phyloP scores from a whole-genome alignment of 352 stramenopile genomes.

The Phytophthora cryptogea region DNA sequence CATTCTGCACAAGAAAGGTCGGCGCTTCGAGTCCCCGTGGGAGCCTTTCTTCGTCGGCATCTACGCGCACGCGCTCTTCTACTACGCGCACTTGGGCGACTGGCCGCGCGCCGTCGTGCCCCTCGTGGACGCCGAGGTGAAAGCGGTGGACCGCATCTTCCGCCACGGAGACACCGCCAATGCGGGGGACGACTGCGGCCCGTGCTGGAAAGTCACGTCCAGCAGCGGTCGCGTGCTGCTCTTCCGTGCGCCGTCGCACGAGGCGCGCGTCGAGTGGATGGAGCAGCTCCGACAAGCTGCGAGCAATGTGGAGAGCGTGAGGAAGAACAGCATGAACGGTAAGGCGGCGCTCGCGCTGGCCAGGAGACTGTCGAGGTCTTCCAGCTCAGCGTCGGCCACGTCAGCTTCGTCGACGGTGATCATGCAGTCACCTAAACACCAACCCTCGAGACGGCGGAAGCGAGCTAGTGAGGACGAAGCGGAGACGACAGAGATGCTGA shows the following conservation, averaged over 20 bases:
- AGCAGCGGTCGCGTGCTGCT: conserved; percentile 57
- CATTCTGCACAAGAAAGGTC: conserved; percentile 64
- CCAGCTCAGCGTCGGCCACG: conserved; percentile 29
- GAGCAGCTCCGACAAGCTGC: conserved; percentile 47
- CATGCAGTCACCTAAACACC: conserved; percentile 24
- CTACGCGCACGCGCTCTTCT: conserved; percentile 68
- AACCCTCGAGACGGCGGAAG: conserved; percentile 23
- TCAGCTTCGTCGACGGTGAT: conserved; percentile 25
- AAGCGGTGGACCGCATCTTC: conserved; percentile 67
- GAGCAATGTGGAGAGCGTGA: neutral
- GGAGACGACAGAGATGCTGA: conserved; percentile 65
- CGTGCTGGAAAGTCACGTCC: conserved; percentile 78
- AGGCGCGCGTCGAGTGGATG: conserved; percentile 59
- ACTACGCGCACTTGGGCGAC: conserved; percentile 58
- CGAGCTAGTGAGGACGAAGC: conserved; percentile 31
- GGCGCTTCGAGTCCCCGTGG: conserved; percentile 73
- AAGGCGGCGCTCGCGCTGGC: conserved; percentile 34
- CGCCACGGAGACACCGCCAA: conserved; percentile 23
- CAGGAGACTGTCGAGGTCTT: conserved; percentile 33
- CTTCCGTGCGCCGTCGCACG: conserved; percentile 60
- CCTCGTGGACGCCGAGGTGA: conserved; percentile 49
- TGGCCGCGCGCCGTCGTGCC: conserved; percentile 60
- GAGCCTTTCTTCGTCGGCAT: conserved; percentile 59
- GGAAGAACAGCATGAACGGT: conserved; percentile 34
- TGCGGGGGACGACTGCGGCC: conserved; percentile 56